phyloP scores from a whole-genome alignment of 345 rosid species.

The Salix dunnii region DNA sequence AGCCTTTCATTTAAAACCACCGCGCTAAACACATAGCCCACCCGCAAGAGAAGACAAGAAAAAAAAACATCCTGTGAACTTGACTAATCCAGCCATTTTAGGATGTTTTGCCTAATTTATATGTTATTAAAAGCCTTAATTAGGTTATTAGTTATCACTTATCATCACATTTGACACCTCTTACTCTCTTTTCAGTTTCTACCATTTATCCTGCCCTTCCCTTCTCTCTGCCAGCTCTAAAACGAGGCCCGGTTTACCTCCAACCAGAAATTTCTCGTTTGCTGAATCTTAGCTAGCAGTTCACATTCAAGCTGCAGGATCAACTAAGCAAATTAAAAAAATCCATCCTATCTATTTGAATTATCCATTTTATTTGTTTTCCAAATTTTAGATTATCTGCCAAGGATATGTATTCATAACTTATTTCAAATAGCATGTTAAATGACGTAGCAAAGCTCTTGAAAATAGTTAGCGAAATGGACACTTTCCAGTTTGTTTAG shows the following conservation, averaged over 20 bases:
- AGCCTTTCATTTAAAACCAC: constrained; percentile 36
- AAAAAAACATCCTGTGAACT: background rate
- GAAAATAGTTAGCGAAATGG: background rate
- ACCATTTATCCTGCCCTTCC: too few relatives aligned
- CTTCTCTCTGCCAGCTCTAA: too few relatives aligned
- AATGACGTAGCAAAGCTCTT: background rate
- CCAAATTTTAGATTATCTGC: too few relatives aligned
- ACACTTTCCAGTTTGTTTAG: background rate
- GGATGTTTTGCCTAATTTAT: constrained; percentile 12
- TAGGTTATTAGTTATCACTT: background rate
- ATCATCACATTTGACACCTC: background rate
- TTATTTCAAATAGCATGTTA: background rate
- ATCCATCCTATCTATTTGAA: too few relatives aligned
- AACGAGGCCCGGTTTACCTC: too few relatives aligned
- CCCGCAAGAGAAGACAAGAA: background rate
- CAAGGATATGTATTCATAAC: too few relatives aligned
- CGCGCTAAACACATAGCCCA: constrained; percentile 30
- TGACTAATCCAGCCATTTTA: background rate
- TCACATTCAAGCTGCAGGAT: too few relatives aligned
- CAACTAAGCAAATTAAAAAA: too few relatives aligned
- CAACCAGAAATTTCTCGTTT: too few relatives aligned
- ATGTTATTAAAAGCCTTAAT: constrained; percentile 1
- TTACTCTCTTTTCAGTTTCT: background rate
- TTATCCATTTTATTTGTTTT: too few relatives aligned
- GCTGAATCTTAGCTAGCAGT: too few relatives aligned